Base-by-base conservation (phyloP, 768 basidiomycete genomes). In the Leccinum obscurum region DNA sequence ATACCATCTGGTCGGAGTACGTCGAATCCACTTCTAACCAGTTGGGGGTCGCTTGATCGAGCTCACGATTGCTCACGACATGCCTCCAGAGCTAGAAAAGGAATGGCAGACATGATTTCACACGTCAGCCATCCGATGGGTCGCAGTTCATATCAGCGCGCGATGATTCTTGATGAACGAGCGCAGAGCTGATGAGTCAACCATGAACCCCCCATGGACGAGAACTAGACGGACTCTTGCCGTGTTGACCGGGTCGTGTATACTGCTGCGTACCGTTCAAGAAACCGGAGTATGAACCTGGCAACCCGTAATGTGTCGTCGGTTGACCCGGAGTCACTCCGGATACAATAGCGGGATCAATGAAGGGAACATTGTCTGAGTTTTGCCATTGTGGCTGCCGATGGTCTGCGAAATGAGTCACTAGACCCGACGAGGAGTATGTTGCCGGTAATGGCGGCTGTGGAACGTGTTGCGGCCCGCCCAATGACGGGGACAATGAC, bases 291-390 rank as follows among this genome's bases (percentile, higher is more conserved):
- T 66, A 59, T 3, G 62, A 52, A 54, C 57, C 54, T 30, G 57
- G 46, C n/a, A 32, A 60, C 6, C 55, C 64, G 14, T 52, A 55
- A 56, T 61, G 55, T 3, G 41, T 34, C 13, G 56, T 34, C 13
- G 56, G 48, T 32, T 61, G 62, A 58, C n/a, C 34, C 6, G 57
- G 11, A 41, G 62, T 15, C 28, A 46, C 32, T 5, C 46, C 55
- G 2, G 71, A 71, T 20, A 72, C 61, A 24, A 72, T 58, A 8
- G 69, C 69, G 6, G 70, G 67, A 52, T 71, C 70, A 26, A 55
- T 26, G n/a, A 65, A 67, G 2, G 68, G n/a, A 10, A 22, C 8
- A 1, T 24, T 39, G 44, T 57, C 59, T 20, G 58, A 41, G 39
- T 54, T 61, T 30, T 39, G 56, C 68, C 62, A 69, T 17, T 59